phyloP scores from a whole-genome alignment of 2,329 filamentous ascomycete genomes.

The Fusarium begoniae region DNA sequence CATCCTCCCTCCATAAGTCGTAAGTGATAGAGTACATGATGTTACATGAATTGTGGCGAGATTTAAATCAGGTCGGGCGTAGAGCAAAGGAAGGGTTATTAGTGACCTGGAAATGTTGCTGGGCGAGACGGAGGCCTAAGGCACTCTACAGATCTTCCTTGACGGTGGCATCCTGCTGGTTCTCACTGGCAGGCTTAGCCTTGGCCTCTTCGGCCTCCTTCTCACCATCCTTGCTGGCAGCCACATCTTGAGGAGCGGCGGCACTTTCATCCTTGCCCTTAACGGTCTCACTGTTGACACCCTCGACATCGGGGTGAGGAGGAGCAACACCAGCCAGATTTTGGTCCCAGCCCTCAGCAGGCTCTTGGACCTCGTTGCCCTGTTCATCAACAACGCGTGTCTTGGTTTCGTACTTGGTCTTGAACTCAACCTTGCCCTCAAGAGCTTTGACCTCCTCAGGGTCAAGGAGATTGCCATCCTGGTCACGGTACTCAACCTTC shows the following conservation, averaged over 20 bases:
- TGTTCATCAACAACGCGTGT: constrained; percentile 82
- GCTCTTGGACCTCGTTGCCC: constrained; percentile 76
- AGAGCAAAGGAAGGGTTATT: not conserved
- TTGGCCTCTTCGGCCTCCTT: constrained; percentile 63
- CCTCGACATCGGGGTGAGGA: constrained; percentile 69
- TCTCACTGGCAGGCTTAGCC: constrained; percentile 71
- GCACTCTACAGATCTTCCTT: constrained; percentile 50
- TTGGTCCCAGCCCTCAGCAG: constrained; percentile 52
- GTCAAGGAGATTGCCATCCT: constrained; percentile 88
- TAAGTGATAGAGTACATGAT: constrained; percentile 43
- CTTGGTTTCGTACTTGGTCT: constrained; percentile 95
- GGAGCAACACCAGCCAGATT: constrained; percentile 59
- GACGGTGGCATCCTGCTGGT: constrained; percentile 65
- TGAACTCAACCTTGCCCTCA: constrained; percentile 92
- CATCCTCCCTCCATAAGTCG: constrained; percentile 38
- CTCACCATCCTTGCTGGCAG: constrained; percentile 66
- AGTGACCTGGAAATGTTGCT: not conserved
- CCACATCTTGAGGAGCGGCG: constrained; percentile 46
- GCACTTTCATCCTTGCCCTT: constrained; percentile 51
- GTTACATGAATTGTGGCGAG: constrained; percentile 30
- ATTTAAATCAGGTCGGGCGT: not conserved
- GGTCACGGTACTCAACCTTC: constrained; percentile 92
- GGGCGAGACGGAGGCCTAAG: not conserved
- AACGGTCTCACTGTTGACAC: constrained; percentile 67
- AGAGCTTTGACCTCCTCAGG: constrained; percentile 84